phyloP scores from a whole-genome alignment of 2,329 filamentous ascomycete species.

The Fusarium verticillioides region DNA sequence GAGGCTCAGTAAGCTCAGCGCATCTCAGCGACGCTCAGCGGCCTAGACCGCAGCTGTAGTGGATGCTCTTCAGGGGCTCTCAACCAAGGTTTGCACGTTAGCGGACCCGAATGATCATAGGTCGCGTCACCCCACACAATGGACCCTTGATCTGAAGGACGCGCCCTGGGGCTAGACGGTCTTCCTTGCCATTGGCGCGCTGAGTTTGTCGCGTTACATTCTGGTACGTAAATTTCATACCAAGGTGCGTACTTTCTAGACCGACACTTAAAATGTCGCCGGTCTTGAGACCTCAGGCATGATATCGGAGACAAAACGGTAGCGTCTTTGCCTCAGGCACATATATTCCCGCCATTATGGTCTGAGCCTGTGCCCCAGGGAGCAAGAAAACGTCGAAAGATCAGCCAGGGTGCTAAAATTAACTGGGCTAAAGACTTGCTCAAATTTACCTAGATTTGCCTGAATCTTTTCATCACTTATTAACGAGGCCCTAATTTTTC shows the following conservation, averaged over 20 bases:
- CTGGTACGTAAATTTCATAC: constrained; percentile 41
- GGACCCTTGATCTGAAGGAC: constrained; percentile 35
- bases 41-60: constrained; percentile 16
- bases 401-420: not conserved
- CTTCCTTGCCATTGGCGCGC: constrained; percentile 4
- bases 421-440: not conserved
- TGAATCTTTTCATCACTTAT: not conserved
- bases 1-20: constrained; percentile 32
- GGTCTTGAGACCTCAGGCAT: constrained; percentile 38
- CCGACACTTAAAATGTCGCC: not conserved
- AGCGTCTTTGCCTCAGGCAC: constrained; percentile 48
- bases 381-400: not conserved
- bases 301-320: constrained; percentile 13
- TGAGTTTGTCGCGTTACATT: constrained; percentile 1
- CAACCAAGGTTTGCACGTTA: constrained; percentile 9
- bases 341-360: constrained; percentile 29
- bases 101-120: constrained; percentile 8
- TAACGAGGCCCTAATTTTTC: not conserved
- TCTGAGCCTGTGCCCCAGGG: constrained; percentile 27
- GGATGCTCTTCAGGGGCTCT: constrained; percentile 36
- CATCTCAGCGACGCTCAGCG: constrained; percentile 22
- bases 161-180: constrained; percentile 11
- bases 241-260: constrained; percentile 37
- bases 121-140: constrained; percentile 35
- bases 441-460: accelerated